These are phyloP conservation scores for Candida albicans DNA, from an alignment of 1,139 yeast species.

Conservation along the genomic window DNA sequence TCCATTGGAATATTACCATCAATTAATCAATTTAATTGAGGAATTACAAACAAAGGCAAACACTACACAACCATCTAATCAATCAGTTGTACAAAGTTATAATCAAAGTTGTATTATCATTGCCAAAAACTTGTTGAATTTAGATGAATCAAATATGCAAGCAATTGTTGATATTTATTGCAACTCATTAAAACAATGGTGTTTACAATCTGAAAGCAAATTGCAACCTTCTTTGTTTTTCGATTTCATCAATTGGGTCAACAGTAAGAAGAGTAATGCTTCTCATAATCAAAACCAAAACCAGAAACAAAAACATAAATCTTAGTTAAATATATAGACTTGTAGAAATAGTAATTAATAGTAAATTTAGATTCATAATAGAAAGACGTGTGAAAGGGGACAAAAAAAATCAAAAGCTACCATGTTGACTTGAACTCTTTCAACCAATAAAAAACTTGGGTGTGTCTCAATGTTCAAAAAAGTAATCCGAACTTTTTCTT, in stretches of 20 bases:
- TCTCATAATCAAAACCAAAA: too few species aligned
- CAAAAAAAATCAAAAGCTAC: too few species aligned
- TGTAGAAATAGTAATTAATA: too few species aligned
- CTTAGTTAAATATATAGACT: not conserved
- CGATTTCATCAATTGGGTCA: constrained; percentile 82
- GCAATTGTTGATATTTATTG: constrained; percentile 57
- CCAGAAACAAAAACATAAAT: not conserved
- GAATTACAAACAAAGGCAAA: constrained; percentile 42
- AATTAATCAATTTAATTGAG: constrained; percentile 26
- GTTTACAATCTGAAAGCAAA: constrained; percentile 45
- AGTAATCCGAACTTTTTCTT: too few species aligned
- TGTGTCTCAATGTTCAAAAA: too few species aligned
- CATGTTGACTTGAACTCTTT: not conserved
- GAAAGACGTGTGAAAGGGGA: too few species aligned
- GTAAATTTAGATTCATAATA: too few species aligned
- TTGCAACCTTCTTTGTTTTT: constrained; percentile 63
- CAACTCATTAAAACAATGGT: constrained; percentile 61
- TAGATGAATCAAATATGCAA: constrained; percentile 32
- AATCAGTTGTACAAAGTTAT: constrained; percentile 54
- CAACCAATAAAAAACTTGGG: constrained; percentile 5
- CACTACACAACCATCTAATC: constrained; percentile 45
- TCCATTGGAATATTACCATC: constrained; percentile 12
- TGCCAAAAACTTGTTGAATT: constrained; percentile 51
- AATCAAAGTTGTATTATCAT: constrained; percentile 63
- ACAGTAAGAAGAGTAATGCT: constrained; percentile 32